Evolutionary conservation across 1,284 basidiomycete species (phyloP).

Genomic region (Blastosporella zonata): DNA sequence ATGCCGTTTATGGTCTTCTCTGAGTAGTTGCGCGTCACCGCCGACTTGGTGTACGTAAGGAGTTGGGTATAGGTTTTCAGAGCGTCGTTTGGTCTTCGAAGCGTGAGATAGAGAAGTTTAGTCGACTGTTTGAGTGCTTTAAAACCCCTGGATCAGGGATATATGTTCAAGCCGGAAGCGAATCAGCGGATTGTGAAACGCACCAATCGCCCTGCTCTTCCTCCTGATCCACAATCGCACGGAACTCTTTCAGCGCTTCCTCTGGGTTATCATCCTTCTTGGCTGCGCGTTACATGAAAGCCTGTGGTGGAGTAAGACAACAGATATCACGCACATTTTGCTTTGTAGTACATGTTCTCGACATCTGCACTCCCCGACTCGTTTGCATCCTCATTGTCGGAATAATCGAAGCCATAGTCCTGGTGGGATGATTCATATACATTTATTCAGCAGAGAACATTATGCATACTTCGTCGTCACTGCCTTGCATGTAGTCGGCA

Average conservation of each 20-base stretch:
- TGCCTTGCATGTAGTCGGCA: constrained; percentile 86
- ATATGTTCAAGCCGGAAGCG: background rate
- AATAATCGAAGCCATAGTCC: constrained; percentile 98
- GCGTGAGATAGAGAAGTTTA: constrained; percentile 85
- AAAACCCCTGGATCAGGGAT: constrained; percentile 75
- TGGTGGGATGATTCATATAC: constrained; percentile 31
- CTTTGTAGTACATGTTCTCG: constrained; percentile 98
- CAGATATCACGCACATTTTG: constrained; percentile 69
- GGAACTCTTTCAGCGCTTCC: constrained; percentile 85
- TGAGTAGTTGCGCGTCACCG: constrained; percentile 87
- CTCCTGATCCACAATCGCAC: constrained; percentile 85
- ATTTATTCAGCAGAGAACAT: background rate
- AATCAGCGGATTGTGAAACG: background rate
- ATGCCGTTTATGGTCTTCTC: constrained; percentile 99
- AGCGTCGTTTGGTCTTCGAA: constrained; percentile 81
- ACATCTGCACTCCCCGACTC: constrained; percentile 86
- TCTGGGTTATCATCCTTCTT: constrained; percentile 92
- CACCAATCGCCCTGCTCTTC: constrained; percentile 92
- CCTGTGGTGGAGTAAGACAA: background rate
- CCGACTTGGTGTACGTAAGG: constrained; percentile 89
- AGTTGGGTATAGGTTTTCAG: constrained; percentile 84
- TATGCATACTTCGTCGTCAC: constrained; percentile 70
- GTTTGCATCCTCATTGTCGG: constrained; percentile 82
- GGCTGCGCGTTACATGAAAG: constrained; percentile 44
- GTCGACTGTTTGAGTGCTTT: constrained; percentile 98